phyloP scores from a whole-genome alignment of 176 grass and related monocot species.

The Phragmites australis region DNA sequence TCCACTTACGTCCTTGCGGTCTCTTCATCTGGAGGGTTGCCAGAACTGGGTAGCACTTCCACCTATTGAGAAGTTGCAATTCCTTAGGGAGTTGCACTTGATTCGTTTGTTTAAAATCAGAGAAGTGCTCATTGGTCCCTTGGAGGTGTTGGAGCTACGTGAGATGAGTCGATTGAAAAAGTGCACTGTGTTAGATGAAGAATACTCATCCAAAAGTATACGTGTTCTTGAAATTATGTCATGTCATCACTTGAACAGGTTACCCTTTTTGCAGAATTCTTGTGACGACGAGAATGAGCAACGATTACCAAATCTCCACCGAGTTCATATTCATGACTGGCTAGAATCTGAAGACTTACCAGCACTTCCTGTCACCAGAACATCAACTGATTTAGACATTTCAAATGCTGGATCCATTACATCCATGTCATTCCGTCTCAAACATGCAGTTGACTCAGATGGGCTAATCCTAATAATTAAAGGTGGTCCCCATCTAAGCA shows the following conservation, averaged over 20 bases:
- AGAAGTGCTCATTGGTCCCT: conserved; percentile 2
- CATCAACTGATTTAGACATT: conserved; percentile 13
- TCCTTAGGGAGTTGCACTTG: conserved; percentile 22
- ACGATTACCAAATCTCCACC: neutral
- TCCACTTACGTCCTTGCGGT: neutral
- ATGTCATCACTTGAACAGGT: neutral
- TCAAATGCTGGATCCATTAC: neutral
- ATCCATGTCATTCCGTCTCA: neutral
- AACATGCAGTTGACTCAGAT: conserved; percentile 4
- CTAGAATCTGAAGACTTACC: conserved; percentile 1
- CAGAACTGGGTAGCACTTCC: neutral
- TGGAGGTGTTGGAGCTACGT: conserved; percentile 32
- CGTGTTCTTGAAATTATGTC: conserved; percentile 16
- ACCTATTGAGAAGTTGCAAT: conserved; percentile 29
- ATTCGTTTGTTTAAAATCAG: neutral
- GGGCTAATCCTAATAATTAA: neutral
- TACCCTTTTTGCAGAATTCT: conserved; percentile 11
- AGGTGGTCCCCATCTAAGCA: neutral
- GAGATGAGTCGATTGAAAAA: neutral
- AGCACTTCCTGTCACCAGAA: neutral
- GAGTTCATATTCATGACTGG: conserved; percentile 1
- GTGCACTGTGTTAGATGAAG: conserved; percentile 9
- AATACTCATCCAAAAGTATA: neutral
- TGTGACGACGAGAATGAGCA: neutral
- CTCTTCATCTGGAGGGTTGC: conserved; percentile 8